phyloP scores from a whole-genome alignment of 805 yeast species.

The Kodamaea restingae region DNA sequence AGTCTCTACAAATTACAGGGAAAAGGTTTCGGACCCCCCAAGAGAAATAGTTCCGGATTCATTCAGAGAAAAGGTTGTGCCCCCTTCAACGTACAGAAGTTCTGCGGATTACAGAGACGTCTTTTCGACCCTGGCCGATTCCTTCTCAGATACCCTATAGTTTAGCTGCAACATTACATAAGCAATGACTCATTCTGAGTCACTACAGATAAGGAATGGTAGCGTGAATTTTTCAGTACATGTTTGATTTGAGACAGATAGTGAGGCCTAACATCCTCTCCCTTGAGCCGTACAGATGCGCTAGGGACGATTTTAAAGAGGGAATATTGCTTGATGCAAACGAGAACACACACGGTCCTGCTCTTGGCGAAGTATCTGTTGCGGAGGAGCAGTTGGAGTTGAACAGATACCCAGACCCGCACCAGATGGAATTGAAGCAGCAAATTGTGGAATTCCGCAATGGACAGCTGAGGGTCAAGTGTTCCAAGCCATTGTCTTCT shows the following conservation, averaged over 20 bases:
- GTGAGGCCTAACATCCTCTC: constrained; percentile 81
- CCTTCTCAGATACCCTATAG: not conserved
- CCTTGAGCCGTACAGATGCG: constrained; percentile 92
- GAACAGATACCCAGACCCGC: constrained; percentile 96
- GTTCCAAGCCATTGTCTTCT: constrained; percentile 38
- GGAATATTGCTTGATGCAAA: constrained; percentile 93
- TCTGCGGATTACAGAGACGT: no score
- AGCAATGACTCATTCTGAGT: not conserved
- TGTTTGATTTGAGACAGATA: constrained; percentile 48
- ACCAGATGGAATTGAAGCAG: constrained; percentile 72
- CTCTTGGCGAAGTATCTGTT: constrained; percentile 44
- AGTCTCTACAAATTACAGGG: no score
- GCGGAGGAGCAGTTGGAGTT: constrained; percentile 54
- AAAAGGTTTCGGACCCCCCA: no score
- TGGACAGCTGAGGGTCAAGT: constrained; percentile 23
- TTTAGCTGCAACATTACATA: not conserved
- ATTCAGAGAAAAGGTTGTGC: no score
- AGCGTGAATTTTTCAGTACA: not conserved
- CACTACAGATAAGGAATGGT: not conserved
- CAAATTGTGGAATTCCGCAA: constrained; percentile 73
- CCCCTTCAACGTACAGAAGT: no score
- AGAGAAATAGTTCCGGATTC: no score
- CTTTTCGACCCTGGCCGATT: not conserved
- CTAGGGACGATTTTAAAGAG: constrained; percentile 88
- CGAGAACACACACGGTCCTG: constrained; percentile 92